These are phyloP conservation scores for Arthrobotrys sphaeroides DNA, from an alignment of 2,329 filamentous ascomycete species.

Conservation along the genomic window DNA sequence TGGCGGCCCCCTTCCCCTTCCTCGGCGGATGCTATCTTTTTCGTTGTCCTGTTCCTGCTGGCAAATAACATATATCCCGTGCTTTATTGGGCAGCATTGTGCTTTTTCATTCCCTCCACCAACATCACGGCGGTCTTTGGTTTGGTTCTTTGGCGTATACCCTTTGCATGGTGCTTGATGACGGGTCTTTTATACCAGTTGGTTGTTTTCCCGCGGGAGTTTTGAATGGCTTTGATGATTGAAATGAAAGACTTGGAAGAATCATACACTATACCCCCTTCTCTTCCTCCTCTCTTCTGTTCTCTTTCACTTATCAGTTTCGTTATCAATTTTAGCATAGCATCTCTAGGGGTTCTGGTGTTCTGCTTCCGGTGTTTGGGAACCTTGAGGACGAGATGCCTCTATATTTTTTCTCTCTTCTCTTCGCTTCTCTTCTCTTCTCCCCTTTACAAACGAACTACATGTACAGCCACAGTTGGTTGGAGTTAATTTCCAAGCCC, in stretches of 20 bases:
- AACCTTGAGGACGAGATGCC: conserved; percentile 51
- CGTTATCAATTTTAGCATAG: conserved; percentile 5
- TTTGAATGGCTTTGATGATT: conserved; percentile 30
- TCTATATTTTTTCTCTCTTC: background rate
- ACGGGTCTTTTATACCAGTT: conserved; percentile 53
- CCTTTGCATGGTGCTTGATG: conserved; percentile 48
- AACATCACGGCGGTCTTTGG: conserved; percentile 18
- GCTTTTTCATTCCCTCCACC: background rate
- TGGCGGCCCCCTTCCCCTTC: conserved; percentile 28
- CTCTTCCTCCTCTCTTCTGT: conserved; percentile 34
- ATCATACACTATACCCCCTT: conserved; percentile 49
- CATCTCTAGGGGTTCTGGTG: conserved; percentile 47
- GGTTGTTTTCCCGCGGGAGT: conserved; percentile 41
- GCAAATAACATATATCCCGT: conserved; percentile 13
- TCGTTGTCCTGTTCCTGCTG: conserved; percentile 6
- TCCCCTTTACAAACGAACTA: background rate
- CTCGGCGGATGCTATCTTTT: conserved; percentile 6
- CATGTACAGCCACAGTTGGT: background rate
- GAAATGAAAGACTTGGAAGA: conserved; percentile 54
- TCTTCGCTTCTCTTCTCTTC: background rate
- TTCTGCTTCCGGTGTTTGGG: conserved; percentile 40
- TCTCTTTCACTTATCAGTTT: conserved; percentile 22
- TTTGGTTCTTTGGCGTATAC: conserved; percentile 28
- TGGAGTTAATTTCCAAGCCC: background rate
- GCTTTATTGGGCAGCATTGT: conserved; percentile 44